phyloP scores from a whole-genome alignment of 495 filamentous ascomycete species.

The Usnea hakonensis region DNA sequence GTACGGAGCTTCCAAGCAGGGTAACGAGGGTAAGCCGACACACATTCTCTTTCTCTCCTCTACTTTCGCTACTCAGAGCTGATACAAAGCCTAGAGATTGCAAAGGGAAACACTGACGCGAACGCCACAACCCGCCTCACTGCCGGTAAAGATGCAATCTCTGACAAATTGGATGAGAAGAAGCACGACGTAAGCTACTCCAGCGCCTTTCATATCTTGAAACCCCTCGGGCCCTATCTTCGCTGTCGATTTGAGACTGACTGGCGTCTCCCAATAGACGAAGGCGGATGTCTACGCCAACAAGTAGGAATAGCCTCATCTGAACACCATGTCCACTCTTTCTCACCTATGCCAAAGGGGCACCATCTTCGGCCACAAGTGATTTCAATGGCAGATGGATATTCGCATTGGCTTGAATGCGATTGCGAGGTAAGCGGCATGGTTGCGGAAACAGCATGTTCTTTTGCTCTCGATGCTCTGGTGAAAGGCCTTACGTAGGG shows the following conservation, averaged over 20 bases:
- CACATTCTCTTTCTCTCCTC: background rate
- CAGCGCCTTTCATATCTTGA: background rate
- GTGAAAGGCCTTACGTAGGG: background rate
- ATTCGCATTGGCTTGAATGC: background rate
- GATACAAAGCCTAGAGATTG: slow-evolving; percentile 31
- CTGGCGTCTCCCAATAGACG: background rate
- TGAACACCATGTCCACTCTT: background rate
- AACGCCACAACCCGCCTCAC: slow-evolving; percentile 40
- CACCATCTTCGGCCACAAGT: background rate
- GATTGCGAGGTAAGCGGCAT: background rate
- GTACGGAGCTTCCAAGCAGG: slow-evolving; percentile 49
- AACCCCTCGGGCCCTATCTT: too few species aligned
- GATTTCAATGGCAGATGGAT: background rate
- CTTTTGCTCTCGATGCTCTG: background rate
- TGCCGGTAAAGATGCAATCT: slow-evolving; percentile 48
- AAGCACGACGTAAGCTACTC: slow-evolving; percentile 33
- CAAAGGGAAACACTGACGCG: slow-evolving; percentile 48
- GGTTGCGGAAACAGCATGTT: background rate
- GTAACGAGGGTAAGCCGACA: slow-evolving; percentile 44
- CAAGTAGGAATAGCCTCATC: slow-evolving; percentile 9
- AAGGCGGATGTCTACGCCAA: slow-evolving; percentile 18
- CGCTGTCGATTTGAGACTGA: too few species aligned
- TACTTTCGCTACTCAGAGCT: slow-evolving; percentile 1
- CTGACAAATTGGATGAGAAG: slow-evolving; percentile 50
- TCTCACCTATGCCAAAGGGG: slow-evolving; percentile 1